Percentiles rank a stretch among this genome's conserved stretches.
Evolutionary conservation across 805 yeast species (phyloP).

Genomic region (Starmerella potacharoeniae): DNA sequence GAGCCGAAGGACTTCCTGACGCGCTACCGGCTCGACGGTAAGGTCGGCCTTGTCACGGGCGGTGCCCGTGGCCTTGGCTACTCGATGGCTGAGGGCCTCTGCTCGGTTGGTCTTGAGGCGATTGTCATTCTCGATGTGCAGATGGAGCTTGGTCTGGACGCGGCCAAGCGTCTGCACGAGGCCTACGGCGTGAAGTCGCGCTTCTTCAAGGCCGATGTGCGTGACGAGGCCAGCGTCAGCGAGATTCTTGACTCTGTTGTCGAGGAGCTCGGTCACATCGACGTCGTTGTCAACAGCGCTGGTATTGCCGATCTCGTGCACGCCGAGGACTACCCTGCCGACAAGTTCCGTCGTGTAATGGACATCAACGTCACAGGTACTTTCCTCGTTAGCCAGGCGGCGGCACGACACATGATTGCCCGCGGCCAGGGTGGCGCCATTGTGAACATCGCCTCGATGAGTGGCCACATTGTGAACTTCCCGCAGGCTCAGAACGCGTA

Average conservation of each 20-base stretch:
- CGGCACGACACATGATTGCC: conserved; percentile 53
- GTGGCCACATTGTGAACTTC: conserved; percentile 59
- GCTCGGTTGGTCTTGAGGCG: conserved; percentile 46
- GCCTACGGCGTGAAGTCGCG: conserved; percentile 45
- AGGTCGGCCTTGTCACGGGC: conserved; percentile 53
- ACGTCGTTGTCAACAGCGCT: conserved; percentile 50
- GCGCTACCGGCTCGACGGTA: conserved; percentile 48
- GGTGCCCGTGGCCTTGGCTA: conserved; percentile 60
- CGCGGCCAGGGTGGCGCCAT: conserved; percentile 46
- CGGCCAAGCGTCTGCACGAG: conserved; percentile 44
- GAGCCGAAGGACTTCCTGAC: conserved; percentile 30
- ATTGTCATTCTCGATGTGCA: conserved; percentile 44
- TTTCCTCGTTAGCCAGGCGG: conserved; percentile 53
- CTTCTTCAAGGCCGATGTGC: conserved; percentile 55
- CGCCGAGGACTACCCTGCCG: conserved; percentile 56
- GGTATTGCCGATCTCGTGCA: conserved; percentile 60
- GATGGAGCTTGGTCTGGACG: conserved; percentile 49
- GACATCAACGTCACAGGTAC: conserved; percentile 59
- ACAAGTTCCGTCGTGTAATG: conserved; percentile 51
- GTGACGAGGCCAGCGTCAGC: conserved; percentile 40
- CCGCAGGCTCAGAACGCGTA: conserved; percentile 63
- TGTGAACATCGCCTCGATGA: conserved; percentile 59
- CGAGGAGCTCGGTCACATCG: conserved; percentile 43
- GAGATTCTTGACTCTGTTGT: conserved; percentile 42
- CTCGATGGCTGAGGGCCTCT: conserved; percentile 48